phyloP scores from a whole-genome alignment of 2,329 filamentous ascomycete genomes.

The Coleophoma eucalyptorum region DNA sequence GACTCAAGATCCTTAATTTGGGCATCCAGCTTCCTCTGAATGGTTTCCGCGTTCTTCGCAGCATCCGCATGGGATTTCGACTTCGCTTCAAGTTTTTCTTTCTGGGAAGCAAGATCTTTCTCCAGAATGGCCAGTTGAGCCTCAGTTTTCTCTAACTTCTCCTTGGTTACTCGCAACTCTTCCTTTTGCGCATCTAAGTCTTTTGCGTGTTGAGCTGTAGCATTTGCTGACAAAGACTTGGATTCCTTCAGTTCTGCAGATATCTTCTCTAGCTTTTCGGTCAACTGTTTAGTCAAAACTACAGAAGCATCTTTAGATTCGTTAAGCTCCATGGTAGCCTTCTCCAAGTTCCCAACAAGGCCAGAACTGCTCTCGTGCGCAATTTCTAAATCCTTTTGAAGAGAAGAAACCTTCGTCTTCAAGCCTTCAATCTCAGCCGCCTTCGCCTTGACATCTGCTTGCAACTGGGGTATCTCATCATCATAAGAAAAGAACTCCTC shows the following conservation, averaged over 20 bases:
- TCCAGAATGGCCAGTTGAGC: slow-evolving; percentile 16
- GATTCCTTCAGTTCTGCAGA: slow-evolving; percentile 15
- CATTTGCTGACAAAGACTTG: not conserved
- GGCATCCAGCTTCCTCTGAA: slow-evolving; percentile 11
- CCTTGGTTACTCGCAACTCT: slow-evolving; percentile 20
- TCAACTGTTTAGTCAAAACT: slow-evolving; percentile 37
- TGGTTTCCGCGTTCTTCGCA: slow-evolving; percentile 14
- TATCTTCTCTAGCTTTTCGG: slow-evolving; percentile 11
- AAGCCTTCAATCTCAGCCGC: slow-evolving; percentile 68
- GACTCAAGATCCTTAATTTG: slow-evolving; percentile 19
- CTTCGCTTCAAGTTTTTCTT: slow-evolving; percentile 12
- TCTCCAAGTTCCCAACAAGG: slow-evolving; percentile 47
- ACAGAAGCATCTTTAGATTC: slow-evolving; percentile 69
- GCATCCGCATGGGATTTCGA: slow-evolving; percentile 13
- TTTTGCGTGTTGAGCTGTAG: not conserved
- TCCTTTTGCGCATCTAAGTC: slow-evolving; percentile 14
- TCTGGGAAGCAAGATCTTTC: slow-evolving; percentile 14
- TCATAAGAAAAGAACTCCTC: slow-evolving; percentile 94
- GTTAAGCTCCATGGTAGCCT: slow-evolving; percentile 51
- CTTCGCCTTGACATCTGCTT: slow-evolving; percentile 68
- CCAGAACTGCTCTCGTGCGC: slow-evolving; percentile 67
- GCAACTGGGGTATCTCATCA: slow-evolving; percentile 77
- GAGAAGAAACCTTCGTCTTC: slow-evolving; percentile 60
- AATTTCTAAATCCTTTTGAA: slow-evolving; percentile 68
- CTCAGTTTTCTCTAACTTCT: slow-evolving; percentile 20